Base-by-base conservation (phyloP, 2,329 filamentous ascomycete species). In the Leptographium wingfieldii region DNA sequence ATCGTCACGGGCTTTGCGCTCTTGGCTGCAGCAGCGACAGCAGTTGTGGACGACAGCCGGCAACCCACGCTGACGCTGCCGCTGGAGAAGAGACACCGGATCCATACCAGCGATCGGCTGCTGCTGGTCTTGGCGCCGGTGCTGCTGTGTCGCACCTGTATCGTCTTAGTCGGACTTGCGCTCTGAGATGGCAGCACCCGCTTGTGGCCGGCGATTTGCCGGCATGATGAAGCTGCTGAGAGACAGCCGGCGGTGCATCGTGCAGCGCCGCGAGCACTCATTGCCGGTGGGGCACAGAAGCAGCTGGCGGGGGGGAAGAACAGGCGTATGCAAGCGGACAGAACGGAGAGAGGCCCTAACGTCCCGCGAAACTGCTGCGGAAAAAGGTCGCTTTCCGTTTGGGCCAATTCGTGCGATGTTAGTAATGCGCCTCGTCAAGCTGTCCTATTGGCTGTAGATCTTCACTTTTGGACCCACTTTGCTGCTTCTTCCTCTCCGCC, bases 251-350 rank as follows among this genome's bases (percentile, higher is more conserved):
- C 53, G 58, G 68, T 66, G 63, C 69, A 72, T 67, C 71, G 64
- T 63, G 67, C 65, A 25, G 68, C 58, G 51, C 66, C 68, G 63
- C 72, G 68, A 27, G 68, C 64, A 66, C 73, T 69, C 72, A 74
- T 74, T 16, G 51, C 66, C 59, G 38, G 29, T 31, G 10, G 11
- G 19, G 33, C 27, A 12, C 25, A 7, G 43, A 9, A 25, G 11
- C 33, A 27, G 38, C n/a, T 35, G 22, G 25, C n/a, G 12, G n/a
- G 19, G 11, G 22, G 22, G 19, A 29, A 10, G 6, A 29, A 9
- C 19, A 16, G 25, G 31, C 12, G 12, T 9, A 14, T 29, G 22
- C 48, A 33, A 5, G 16, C 27, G 9, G 10, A 10, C 48, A 51
- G 25, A 27, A 51, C 25, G 22, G 5, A 12, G 11, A 51, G 22